Evolutionary conservation across 2,329 filamentous ascomycete species (phyloP).

Genomic region (Zalaria obscura): DNA sequence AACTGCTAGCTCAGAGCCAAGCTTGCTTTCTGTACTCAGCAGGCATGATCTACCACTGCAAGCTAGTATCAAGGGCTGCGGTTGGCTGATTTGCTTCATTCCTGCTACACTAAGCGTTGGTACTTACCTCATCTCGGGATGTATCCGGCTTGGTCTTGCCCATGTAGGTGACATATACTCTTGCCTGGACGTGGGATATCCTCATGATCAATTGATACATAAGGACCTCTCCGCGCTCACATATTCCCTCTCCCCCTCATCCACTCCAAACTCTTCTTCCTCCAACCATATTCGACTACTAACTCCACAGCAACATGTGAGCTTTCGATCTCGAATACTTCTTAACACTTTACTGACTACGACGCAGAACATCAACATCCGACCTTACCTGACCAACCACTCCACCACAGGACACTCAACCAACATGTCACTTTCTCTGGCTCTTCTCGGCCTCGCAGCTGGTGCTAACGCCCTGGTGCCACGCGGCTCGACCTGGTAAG

Average conservation of each 20-base stretch:
- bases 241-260: constrained; percentile 4
- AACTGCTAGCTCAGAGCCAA: background rate
- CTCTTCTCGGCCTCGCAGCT: constrained; percentile 13
- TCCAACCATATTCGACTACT: no score
- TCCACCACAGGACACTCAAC: no score
- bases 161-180: background rate
- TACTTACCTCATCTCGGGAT: constrained; percentile 5
- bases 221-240: background rate
- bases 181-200: no score
- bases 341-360: no score
- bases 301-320: no score
- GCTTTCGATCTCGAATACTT: no score
- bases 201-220: constrained; percentile 1
- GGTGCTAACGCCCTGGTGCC: constrained; percentile 22
- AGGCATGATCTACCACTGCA: background rate
- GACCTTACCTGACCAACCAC: no score
- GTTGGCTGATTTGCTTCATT: constrained; percentile 2
- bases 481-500: constrained; percentile 20
- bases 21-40: background rate
- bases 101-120: constrained; percentile 1
- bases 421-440: no score
- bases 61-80: background rate
- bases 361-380: no score
- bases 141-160: background rate
- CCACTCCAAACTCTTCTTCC: background rate